Conservation (phyloP, 2,329 filamentous ascomycete genomes). For the Verticillium klebahnii region DNA sequence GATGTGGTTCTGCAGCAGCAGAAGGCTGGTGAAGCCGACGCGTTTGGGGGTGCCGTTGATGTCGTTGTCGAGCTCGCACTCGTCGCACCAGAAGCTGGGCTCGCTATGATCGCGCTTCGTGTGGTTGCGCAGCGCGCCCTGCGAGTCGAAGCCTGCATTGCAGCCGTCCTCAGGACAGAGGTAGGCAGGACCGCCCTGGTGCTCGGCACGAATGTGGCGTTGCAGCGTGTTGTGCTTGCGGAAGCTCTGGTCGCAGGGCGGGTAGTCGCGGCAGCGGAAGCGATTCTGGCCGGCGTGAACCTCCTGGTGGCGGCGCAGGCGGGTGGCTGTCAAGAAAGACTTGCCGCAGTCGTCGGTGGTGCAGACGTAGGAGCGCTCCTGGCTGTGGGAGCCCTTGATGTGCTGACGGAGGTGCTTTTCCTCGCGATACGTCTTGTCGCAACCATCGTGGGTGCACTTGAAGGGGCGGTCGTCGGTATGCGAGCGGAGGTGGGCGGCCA, state of each 20-base stretch:
- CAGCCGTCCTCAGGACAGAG: slow-evolving; percentile 62
- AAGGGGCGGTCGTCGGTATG: slow-evolving; percentile 84
- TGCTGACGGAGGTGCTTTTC: slow-evolving; percentile 84
- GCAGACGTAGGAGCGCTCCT: slow-evolving; percentile 58
- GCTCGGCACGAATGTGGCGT: slow-evolving; percentile 73
- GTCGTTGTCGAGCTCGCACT: slow-evolving; percentile 49
- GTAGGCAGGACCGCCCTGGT: slow-evolving; percentile 68
- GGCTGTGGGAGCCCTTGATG: slow-evolving; percentile 73
- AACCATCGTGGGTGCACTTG: slow-evolving; percentile 63
- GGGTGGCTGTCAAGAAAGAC: slow-evolving; percentile 74
- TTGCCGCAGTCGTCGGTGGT: slow-evolving; percentile 70
- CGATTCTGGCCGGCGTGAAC: slow-evolving; percentile 74
- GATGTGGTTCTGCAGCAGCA: slow-evolving; percentile 69
- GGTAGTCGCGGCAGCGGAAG: slow-evolving; percentile 66
- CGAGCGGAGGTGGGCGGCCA: slow-evolving; percentile 75
- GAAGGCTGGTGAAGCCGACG: slow-evolving; percentile 66
- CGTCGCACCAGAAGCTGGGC: slow-evolving; percentile 69
- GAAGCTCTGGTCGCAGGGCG: slow-evolving; percentile 71
- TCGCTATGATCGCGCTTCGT: slow-evolving; percentile 65
- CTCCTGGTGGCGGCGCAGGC: slow-evolving; percentile 71
- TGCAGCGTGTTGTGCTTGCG: slow-evolving; percentile 83
- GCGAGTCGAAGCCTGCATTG: slow-evolving; percentile 66
- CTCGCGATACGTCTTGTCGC: slow-evolving; percentile 80
- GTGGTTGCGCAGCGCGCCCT: slow-evolving; percentile 67
- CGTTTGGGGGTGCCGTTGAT: slow-evolving; percentile 31